Conservation (phyloP, 495 filamentous ascomycete species). For the Penicillium alfredii region DNA sequence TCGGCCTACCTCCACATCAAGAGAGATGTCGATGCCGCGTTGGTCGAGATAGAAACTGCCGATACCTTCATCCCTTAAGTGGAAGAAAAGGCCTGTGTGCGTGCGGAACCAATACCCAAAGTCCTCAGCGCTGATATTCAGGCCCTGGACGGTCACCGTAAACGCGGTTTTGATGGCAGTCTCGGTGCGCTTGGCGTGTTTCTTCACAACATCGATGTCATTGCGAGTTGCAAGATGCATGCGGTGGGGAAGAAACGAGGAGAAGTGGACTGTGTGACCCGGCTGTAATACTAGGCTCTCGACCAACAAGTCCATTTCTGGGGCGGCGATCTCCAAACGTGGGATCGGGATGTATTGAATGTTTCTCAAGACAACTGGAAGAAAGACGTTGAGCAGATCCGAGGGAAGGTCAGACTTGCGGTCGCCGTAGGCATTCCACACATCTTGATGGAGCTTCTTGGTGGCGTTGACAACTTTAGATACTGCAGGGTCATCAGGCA, state of each 20-base stretch:
- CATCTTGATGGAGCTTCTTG: slow-evolving; percentile 56
- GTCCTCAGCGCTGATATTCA: slow-evolving; percentile 77
- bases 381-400: slow-evolving; percentile 69
- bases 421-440: slow-evolving; percentile 53
- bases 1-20: slow-evolving; percentile 74
- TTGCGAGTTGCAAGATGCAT: slow-evolving; percentile 77
- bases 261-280: slow-evolving; percentile 73
- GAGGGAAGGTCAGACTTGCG: slow-evolving; percentile 63
- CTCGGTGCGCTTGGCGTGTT: slow-evolving; percentile 60
- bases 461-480: slow-evolving; percentile 59
- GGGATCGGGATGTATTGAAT: slow-evolving; percentile 87
- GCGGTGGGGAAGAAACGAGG: slow-evolving; percentile 83
- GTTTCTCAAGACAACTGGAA: slow-evolving; percentile 67
- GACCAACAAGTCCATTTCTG: slow-evolving; percentile 75
- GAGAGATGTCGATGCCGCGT: slow-evolving; percentile 75
- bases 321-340: slow-evolving; percentile 75
- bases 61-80: slow-evolving; percentile 73
- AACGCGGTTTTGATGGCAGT: slow-evolving; percentile 62
- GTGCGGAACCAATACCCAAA: slow-evolving; percentile 73
- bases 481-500: slow-evolving; percentile 64
- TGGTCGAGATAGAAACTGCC: slow-evolving; percentile 79
- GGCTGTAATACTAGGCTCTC: slow-evolving; percentile 91
- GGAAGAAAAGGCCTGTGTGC: slow-evolving; percentile 61
- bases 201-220: slow-evolving; percentile 78
- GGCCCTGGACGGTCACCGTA: slow-evolving; percentile 68